Base-by-base conservation (phyloP, 2,329 filamentous ascomycete species). In the Neurospora crassa region DNA sequence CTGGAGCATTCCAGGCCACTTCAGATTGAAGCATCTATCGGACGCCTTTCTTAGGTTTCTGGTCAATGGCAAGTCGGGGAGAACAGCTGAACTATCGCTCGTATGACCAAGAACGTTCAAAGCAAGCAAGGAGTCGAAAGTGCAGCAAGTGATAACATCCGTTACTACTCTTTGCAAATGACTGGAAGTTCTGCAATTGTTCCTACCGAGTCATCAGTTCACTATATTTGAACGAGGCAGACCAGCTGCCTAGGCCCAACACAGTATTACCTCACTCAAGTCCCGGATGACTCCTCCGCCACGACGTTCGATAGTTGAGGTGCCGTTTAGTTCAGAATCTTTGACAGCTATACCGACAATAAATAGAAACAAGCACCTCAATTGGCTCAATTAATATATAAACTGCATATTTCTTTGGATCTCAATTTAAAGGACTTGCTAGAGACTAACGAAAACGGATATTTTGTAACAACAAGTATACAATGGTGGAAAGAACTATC, bases 291-390 rank as follows among this genome's bases (percentile, higher is more conserved):
- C 1, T 69, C 75, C 29, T 77, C 77, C 16, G 80, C 78, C 40
- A 76, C 76, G 3, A 79, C 75, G 16, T 82, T 78, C 76, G 81
- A 82, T 70, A 81, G 80, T 10, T 77, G 78, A 1, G 81, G 81
- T 2, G 77, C 76, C 18, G 79, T 80, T 2, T 82, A 80, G 80
- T 81, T 81, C 76, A 80, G 80, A 76, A 76, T 81, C 67, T 76
- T 76, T 70, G n/a, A 81, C 81, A 0, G 79, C 80, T 71, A 76
- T 80, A 75, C 83, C 85, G n/a, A 78, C 78, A 11, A 82, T 84
- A 74, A 83, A 83, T 74, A 78, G 79, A 71, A 83, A 83, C 71
- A 85, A 84, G 78, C 81, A 83, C 71, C 80, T 87, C 37, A 83
- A 82, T 53, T 81, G 79, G 80, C 78, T 79, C 1, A 76, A 75